Percentiles rank a stretch among this genome's conserved stretches.
phyloP scores from a whole-genome alignment of 306 rosid genomes.

The Vigna nakashimae region DNA sequence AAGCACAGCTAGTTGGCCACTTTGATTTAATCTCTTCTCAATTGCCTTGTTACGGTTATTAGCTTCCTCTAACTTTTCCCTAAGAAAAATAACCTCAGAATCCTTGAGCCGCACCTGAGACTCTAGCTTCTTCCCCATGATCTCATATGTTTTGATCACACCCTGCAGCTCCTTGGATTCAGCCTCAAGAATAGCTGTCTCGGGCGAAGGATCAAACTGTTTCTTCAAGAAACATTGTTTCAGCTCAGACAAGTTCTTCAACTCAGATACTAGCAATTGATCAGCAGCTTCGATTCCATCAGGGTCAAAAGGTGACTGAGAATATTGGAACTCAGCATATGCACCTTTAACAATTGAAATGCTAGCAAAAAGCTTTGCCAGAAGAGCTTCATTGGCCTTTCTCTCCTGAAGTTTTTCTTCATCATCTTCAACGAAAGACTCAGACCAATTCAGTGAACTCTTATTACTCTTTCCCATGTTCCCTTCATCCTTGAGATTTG shows the following conservation, averaged over 20 bases:
- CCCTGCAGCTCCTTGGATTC: conserved; percentile 83
- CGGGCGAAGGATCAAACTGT: conserved; percentile 74
- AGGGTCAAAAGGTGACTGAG: conserved; percentile 80
- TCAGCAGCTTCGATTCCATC: conserved; percentile 84
- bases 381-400: conserved; percentile 64
- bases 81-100: conserved; percentile 73
- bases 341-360: conserved; percentile 76
- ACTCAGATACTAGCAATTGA: conserved; percentile 58
- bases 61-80: conserved; percentile 74
- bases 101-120: conserved; percentile 81
- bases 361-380: conserved; percentile 78
- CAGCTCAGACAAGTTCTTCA: conserved; percentile 81
- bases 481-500: conserved; percentile 49
- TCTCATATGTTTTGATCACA: conserved; percentile 66
- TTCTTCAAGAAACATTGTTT: conserved; percentile 79
- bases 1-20: conserved; percentile 58
- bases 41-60: conserved; percentile 59
- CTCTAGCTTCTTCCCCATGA: conserved; percentile 72
- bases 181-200: conserved; percentile 59
- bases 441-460: conserved; percentile 38
- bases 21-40: conserved; percentile 73
- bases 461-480: conserved; percentile 48
- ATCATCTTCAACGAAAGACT: conserved; percentile 45
- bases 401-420: conserved; percentile 69
- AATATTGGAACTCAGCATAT: conserved; percentile 77